These are phyloP conservation scores for Plasmodium malariae DNA, from an alignment of 169 alveolate genomes.

Conservation along the genomic window DNA sequence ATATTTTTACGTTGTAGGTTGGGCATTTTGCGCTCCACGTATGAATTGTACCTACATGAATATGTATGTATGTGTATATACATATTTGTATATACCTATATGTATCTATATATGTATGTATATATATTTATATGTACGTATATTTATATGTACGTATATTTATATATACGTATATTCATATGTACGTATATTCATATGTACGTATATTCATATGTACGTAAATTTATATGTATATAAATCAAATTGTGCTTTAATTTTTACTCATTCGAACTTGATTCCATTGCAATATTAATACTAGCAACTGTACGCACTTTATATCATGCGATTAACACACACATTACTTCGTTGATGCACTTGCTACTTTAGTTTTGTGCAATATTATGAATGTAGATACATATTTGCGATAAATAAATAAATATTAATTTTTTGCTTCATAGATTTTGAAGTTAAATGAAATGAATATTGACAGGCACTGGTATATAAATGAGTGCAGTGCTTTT, in stretches of 20 bases:
- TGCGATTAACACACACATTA: too few species aligned
- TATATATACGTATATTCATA: constrained; percentile 54
- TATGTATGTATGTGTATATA: constrained; percentile 78
- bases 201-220: constrained; percentile 3
- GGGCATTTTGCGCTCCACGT: constrained; percentile 96
- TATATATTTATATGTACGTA: background rate
- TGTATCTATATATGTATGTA: background rate
- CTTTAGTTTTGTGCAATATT: too few species aligned
- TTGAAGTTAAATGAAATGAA: constrained; percentile 87
- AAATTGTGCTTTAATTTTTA: too few species aligned
- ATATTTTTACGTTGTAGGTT: constrained; percentile 94
- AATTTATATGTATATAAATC: background rate
- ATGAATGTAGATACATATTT: too few species aligned
- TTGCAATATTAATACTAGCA: too few species aligned
- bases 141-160: constrained; percentile 30
- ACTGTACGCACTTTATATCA: too few species aligned
- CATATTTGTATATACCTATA: background rate
- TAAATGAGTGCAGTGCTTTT: constrained; percentile 94
- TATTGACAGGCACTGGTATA: constrained; percentile 95
- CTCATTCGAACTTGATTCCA: too few species aligned
- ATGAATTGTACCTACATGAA: background rate
- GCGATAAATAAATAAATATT: too few species aligned
- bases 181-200: background rate
- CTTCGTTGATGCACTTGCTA: too few species aligned
- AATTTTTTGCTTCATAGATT: constrained; percentile 34